A percentile compares a stretch with the other conserved stretches of the same genome.
Conservation (phyloP, 768 basidiomycete species). For the Mycena sanguinolenta region DNA sequence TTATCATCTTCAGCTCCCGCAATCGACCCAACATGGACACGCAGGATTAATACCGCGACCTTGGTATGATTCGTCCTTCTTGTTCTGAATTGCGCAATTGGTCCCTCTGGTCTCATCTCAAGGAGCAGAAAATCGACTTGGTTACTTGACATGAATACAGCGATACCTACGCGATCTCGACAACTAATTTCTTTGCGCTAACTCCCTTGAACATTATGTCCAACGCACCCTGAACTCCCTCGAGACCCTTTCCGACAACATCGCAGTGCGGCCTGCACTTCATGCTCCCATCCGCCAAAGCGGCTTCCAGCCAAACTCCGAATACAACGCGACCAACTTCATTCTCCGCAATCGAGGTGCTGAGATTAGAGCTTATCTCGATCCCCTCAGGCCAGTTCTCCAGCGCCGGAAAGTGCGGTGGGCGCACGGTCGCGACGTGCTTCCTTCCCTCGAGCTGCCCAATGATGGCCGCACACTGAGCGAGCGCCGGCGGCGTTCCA, state of each 20-base stretch:
- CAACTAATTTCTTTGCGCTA: slow-evolving; percentile 22
- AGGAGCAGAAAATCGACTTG: too few relatives aligned
- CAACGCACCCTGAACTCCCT: slow-evolving; percentile 8
- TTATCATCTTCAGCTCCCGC: too few relatives aligned
- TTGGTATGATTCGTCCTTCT: too few relatives aligned
- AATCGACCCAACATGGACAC: too few relatives aligned
- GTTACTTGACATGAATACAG: too few relatives aligned
- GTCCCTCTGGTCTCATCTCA: too few relatives aligned
- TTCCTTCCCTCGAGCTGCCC: slow-evolving; percentile 2
- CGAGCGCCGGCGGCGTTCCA: neutral
- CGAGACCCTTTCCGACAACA: slow-evolving; percentile 9
- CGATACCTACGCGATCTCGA: slow-evolving; percentile 8
- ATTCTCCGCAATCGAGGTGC: neutral
- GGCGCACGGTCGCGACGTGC: slow-evolving; percentile 1
- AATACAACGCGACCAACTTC: slow-evolving; percentile 6
- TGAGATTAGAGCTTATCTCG: neutral
- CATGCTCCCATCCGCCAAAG: slow-evolving; percentile 22
- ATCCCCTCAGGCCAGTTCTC: slow-evolving; percentile 14
- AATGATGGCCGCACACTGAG: neutral
- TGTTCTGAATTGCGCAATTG: too few relatives aligned
- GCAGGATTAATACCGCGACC: too few relatives aligned
- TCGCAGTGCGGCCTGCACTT: slow-evolving; percentile 19
- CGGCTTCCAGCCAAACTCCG: slow-evolving; percentile 1
- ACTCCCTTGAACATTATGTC: slow-evolving; percentile 6
- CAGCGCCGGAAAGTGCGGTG: neutral